phyloP scores from a whole-genome alignment of 2,329 filamentous ascomycete species.

The Aspergillus fumigatus region DNA sequence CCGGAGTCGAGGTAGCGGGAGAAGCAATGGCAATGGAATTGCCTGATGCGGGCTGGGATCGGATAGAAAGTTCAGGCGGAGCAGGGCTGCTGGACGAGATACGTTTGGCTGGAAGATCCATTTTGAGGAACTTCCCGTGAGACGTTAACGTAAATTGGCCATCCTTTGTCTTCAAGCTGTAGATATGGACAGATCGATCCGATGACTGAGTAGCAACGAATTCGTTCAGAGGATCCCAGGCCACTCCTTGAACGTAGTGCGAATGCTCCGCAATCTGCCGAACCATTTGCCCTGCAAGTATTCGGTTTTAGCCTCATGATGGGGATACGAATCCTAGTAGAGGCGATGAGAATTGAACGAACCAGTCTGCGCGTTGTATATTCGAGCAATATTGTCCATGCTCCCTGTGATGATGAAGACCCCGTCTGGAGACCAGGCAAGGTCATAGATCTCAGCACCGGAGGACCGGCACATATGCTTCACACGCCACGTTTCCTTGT shows the following conservation, averaged over 20 bases:
- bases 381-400: slow-evolving; percentile 97
- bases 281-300: slow-evolving; percentile 57
- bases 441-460: slow-evolving; percentile 93
- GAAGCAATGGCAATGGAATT: slow-evolving; percentile 62
- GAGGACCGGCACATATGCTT: slow-evolving; percentile 97
- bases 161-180: slow-evolving; percentile 92
- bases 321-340: neutral
- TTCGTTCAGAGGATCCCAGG: slow-evolving; percentile 97
- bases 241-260: slow-evolving; percentile 96
- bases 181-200: slow-evolving; percentile 95
- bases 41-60: slow-evolving; percentile 28
- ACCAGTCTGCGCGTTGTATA: slow-evolving; percentile 93
- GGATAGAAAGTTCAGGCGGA: slow-evolving; percentile 65
- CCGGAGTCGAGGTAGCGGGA: slow-evolving; percentile 83
- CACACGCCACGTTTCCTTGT: slow-evolving; percentile 94
- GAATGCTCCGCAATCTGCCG: slow-evolving; percentile 96
- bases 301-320: slow-evolving; percentile 20
- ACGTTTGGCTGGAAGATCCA: slow-evolving; percentile 85
- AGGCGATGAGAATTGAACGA: slow-evolving; percentile 26
- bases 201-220: slow-evolving; percentile 98
- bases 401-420: slow-evolving; percentile 96
- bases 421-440: slow-evolving; percentile 98
- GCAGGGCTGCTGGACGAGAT: slow-evolving; percentile 91
- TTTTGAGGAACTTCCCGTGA: slow-evolving; percentile 77
- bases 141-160: slow-evolving; percentile 83